Evolutionary conservation across 2,329 filamentous ascomycete genomes (phyloP).

Genomic region (Colletotrichum agaves): DNA sequence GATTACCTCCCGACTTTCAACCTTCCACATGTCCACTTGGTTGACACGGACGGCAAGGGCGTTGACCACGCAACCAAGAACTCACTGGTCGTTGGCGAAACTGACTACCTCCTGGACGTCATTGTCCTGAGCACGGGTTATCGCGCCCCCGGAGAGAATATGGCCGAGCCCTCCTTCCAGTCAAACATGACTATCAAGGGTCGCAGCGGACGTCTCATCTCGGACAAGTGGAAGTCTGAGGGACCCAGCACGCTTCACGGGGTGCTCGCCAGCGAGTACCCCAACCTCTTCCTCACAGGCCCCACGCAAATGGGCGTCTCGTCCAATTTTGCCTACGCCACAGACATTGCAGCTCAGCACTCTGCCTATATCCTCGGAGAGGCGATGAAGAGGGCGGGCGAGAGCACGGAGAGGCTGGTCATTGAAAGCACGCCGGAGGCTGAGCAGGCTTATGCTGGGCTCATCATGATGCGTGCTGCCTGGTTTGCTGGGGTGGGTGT

Average conservation of each 20-base stretch:
- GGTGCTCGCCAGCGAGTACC: constrained; percentile 58
- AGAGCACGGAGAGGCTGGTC: constrained; percentile 37
- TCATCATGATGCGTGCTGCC: constrained; percentile 52
- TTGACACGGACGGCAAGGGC: constrained; percentile 68
- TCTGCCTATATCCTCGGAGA: constrained; percentile 51
- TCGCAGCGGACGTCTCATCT: constrained; percentile 54
- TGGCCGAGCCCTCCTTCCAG: constrained; percentile 42
- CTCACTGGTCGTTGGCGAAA: constrained; percentile 58
- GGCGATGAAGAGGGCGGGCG: constrained; percentile 40
- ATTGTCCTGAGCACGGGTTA: constrained; percentile 53
- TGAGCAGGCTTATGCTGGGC: constrained; percentile 58
- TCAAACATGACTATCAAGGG: constrained; percentile 51
- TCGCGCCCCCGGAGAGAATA: constrained; percentile 44
- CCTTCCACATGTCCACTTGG: constrained; percentile 63
- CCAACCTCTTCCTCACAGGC: constrained; percentile 64
- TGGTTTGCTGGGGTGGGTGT: constrained; percentile 53
- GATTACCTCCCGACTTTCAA: constrained; percentile 70
- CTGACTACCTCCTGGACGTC: constrained; percentile 59
- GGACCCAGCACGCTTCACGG: constrained; percentile 65
- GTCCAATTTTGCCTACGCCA: constrained; percentile 50
- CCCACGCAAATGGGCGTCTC: constrained; percentile 53
- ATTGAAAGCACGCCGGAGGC: constrained; percentile 58
- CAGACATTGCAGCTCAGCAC: constrained; percentile 52
- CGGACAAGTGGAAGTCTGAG: constrained; percentile 53
- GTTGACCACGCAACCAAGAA: constrained; percentile 56